These are phyloP conservation scores for Solanum medicagineum DNA, from an alignment of 257 asterid genomes.

Conservation along the genomic window DNA sequence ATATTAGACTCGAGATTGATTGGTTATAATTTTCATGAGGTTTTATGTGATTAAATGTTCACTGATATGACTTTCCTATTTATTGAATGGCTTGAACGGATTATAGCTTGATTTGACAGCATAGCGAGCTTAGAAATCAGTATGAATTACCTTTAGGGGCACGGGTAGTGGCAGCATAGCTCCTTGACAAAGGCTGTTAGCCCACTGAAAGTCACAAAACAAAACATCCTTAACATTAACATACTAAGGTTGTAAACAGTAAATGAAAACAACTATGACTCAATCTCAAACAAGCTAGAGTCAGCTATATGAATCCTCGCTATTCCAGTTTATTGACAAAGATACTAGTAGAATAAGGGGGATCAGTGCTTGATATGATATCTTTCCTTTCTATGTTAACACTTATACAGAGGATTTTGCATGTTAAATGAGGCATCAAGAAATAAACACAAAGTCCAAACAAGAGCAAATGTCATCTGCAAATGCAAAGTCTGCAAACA, in stretches of 20 bases:
- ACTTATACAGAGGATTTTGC: neutral
- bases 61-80: neutral
- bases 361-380: neutral
- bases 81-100: neutral
- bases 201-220: constrained; percentile 53
- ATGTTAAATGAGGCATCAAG: neutral
- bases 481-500: neutral
- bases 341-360: neutral
- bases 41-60: neutral
- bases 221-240: neutral
- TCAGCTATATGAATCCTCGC: neutral
- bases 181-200: constrained; percentile 87
- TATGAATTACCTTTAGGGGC: constrained; percentile 66
- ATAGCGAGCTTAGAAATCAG: neutral
- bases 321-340: neutral
- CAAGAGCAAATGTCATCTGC: neutral
- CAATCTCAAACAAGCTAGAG: neutral
- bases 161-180: constrained; percentile 80
- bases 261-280: neutral
- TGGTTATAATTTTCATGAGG: neutral
- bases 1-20: neutral
- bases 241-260: neutral
- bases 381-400: neutral
- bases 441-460: neutral
- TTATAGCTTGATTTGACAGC: neutral